Evolutionary conservation across 2,329 filamentous ascomycete species (phyloP).

Genomic region (Akanthomyces muscarius): DNA sequence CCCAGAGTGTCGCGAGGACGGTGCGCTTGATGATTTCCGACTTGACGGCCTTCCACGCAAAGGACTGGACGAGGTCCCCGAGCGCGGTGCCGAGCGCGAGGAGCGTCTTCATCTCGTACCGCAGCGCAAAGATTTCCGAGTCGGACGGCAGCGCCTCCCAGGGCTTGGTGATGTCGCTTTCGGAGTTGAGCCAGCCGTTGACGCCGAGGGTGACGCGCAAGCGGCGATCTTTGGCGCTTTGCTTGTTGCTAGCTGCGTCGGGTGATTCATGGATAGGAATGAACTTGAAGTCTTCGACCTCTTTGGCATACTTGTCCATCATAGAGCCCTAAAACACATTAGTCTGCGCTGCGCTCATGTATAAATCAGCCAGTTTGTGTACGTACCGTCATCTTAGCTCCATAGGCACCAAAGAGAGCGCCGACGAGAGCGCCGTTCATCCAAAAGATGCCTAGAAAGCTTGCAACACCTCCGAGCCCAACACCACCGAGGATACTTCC

Average conservation of each 20-base stretch:
- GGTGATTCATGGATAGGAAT: conserved; percentile 57
- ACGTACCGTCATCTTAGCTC: conserved; percentile 63
- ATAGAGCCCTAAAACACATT: conserved; percentile 58
- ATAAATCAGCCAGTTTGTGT: not conserved
- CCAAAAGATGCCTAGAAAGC: conserved; percentile 80
- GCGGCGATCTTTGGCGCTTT: conserved; percentile 37
- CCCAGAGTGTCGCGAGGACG: conserved; percentile 62
- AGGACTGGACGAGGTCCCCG: conserved; percentile 64
- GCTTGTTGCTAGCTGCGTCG: not conserved
- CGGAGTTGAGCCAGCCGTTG: conserved; percentile 77
- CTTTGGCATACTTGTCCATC: conserved; percentile 82
- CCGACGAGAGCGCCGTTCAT: conserved; percentile 84
- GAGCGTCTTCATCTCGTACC: conserved; percentile 77
- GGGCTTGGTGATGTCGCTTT: conserved; percentile 71
- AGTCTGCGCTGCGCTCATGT: not conserved
- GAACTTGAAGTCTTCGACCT: conserved; percentile 79
- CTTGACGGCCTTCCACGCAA: conserved; percentile 72
- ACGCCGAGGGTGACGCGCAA: conserved; percentile 80
- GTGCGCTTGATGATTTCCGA: conserved; percentile 70
- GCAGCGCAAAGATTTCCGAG: conserved; percentile 77
- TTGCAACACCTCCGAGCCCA: conserved; percentile 79
- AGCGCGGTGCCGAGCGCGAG: conserved; percentile 73
- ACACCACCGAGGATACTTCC: conserved; percentile 81
- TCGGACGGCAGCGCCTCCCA: conserved; percentile 71
- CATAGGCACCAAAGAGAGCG: conserved; percentile 83